phyloP scores from a whole-genome alignment of 2,329 filamentous ascomycete species.

The Stagonosporopsis tanaceti region DNA sequence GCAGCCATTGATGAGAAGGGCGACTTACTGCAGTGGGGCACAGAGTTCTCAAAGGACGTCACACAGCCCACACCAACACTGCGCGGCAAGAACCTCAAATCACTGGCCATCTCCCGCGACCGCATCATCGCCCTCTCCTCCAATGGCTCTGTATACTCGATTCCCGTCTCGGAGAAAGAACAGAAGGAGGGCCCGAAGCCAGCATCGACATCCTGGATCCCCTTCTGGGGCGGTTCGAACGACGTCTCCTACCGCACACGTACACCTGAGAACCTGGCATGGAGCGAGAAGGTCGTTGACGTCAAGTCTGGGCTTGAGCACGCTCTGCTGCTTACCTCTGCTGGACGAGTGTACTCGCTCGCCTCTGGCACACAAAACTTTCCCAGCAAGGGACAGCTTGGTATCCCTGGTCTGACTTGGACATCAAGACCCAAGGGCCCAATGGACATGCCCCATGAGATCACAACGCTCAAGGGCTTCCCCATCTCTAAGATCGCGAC shows the following conservation, averaged over 20 bases:
- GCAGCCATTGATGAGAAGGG: slow-evolving; percentile 88
- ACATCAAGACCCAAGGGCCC: slow-evolving; percentile 76
- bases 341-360: slow-evolving; percentile 87
- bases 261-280: slow-evolving; percentile 68
- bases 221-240: slow-evolving; percentile 71
- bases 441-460: slow-evolving; percentile 83
- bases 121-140: slow-evolving; percentile 81
- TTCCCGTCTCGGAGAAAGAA: slow-evolving; percentile 78
- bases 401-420: slow-evolving; percentile 84
- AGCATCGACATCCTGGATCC: slow-evolving; percentile 73
- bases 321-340: slow-evolving; percentile 81
- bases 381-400: slow-evolving; percentile 85
- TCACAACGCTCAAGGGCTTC: slow-evolving; percentile 74
- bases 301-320: slow-evolving; percentile 85
- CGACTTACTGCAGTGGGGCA: slow-evolving; percentile 91
- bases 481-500: slow-evolving; percentile 78
- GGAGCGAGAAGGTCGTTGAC: slow-evolving; percentile 76
- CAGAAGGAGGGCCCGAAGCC: slow-evolving; percentile 71
- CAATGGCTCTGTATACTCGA: slow-evolving; percentile 80
- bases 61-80: slow-evolving; percentile 75
- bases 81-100: slow-evolving; percentile 79
- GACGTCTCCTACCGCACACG: slow-evolving; percentile 77
- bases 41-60: slow-evolving; percentile 72
- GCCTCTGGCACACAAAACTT: slow-evolving; percentile 80
- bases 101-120: slow-evolving; percentile 80